phyloP scores from a whole-genome alignment of 106 monocot species.

The Chionographis japonica region DNA sequence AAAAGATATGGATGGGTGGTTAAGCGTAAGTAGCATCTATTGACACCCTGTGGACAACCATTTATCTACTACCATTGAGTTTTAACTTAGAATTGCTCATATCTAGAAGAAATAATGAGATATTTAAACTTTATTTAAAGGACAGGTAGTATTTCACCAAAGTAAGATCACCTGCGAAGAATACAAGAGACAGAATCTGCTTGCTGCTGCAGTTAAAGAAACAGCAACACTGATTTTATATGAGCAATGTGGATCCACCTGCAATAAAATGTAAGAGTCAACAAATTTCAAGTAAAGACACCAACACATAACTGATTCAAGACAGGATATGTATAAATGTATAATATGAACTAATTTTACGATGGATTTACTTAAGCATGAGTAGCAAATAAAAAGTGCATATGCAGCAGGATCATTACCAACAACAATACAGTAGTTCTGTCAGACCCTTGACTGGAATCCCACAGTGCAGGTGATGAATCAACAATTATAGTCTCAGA shows the following conservation, averaged over 20 bases:
- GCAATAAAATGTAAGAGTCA: constrained; percentile 10
- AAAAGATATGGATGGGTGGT: too few species aligned
- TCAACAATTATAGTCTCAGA: constrained; percentile 78
- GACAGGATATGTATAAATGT: too few species aligned
- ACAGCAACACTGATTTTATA: constrained; percentile 63
- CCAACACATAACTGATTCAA: not conserved
- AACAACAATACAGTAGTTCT: constrained; percentile 64
- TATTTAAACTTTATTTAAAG: not conserved
- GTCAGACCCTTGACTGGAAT: constrained; percentile 40
- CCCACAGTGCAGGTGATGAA: constrained; percentile 80
- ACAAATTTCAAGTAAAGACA: not conserved
- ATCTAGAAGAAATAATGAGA: too few species aligned
- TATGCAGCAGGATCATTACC: constrained; percentile 27
- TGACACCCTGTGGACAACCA: too few species aligned
- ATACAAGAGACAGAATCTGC: constrained; percentile 80
- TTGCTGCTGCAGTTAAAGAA: constrained; percentile 63
- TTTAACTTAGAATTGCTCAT: too few species aligned
- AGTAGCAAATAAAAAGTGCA: not conserved
- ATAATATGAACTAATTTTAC: too few species aligned
- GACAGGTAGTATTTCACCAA: not conserved
- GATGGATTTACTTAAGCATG: not conserved
- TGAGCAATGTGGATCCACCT: constrained; percentile 99
- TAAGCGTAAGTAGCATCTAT: too few species aligned
- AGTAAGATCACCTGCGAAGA: constrained; percentile 61
- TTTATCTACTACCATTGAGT: too few species aligned